Evolutionary conservation across 1,284 basidiomycete species (phyloP), one percentile per base, ranked within the genome.

Genomic region (Tilletia indica): DNA sequence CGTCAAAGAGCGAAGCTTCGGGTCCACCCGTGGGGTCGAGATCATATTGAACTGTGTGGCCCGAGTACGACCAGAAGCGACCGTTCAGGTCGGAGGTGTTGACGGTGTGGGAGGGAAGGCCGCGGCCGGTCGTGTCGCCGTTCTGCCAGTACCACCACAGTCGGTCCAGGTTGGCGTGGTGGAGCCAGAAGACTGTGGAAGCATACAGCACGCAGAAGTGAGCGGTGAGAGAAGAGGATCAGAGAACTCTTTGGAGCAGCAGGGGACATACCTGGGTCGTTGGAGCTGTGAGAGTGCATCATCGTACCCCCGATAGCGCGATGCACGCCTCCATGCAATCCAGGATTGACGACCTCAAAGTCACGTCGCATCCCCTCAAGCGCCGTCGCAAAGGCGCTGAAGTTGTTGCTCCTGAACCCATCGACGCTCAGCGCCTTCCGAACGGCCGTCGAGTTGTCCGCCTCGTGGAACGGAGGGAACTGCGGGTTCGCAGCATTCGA

Each of bases 111-210:
- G 56, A 34, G 34, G 56, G 56, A 25, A 34, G 56, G 16, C 56
- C 56, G 34, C 12, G 21, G 12, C 34, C 56, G 19, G 21, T 58
- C n/a, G 56, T 58, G 11, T 21, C 56, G 8, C 56, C 38, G 47
- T 48, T 71, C 25, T 73, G 72, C 72, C 72, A 73, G 34, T 48
- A 49, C 63, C 25, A 47, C 72, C 72, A 73, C 25, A 73, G 54
- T 42, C 56, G 68, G 42, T 73, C 72, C 5, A 73, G 51, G 36
- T 71, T 68, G 19, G 67, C 70, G 58, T 73, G 72, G 70, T 73
- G 72, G 2, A 69, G 56, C 21, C 58, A 73, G 58, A 73, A 73
- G 25, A 73, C 21, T 45, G 42, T 45, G n/a, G n/a, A n/a, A n/a
- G n/a, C n/a, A n/a, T n/a, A n/a, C n/a, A n/a, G n/a, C n/a, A 45